Evolutionary conservation across 306 rosid genomes (phyloP).

Genomic region (Castanopsis chinensis): DNA sequence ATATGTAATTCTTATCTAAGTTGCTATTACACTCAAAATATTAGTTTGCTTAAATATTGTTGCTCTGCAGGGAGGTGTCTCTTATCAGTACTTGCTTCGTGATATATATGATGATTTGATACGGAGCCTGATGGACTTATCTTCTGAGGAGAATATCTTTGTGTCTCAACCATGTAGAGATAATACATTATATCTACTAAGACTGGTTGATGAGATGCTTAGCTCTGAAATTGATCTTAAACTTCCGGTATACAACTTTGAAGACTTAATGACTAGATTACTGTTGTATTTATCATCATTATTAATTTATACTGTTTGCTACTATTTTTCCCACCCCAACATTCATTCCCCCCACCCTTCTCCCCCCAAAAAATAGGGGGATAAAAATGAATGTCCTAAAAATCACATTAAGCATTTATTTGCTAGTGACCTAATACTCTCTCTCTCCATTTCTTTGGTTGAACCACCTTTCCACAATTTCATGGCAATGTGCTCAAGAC

Average conservation of each 20-base stretch:
- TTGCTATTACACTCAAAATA: constrained; percentile 6
- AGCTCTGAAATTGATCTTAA: constrained; percentile 71
- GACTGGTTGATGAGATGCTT: constrained; percentile 86
- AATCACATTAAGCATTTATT: background rate
- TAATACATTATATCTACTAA: constrained; percentile 79
- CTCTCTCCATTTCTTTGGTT: background rate
- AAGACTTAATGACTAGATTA: constrained; percentile 7
- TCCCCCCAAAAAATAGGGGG: background rate
- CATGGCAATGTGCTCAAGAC: background rate
- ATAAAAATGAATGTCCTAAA: background rate
- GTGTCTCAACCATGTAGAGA: constrained; percentile 91
- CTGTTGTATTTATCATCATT: background rate
- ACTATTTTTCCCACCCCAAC: background rate
- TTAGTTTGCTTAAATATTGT: constrained; percentile 21
- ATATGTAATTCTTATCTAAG: constrained; percentile 10
- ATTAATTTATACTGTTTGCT: background rate
- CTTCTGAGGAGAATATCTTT: constrained; percentile 74
- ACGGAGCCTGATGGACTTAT: constrained; percentile 63
- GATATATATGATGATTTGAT: constrained; percentile 79
- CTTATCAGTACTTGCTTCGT: constrained; percentile 61
- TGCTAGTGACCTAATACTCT: background rate
- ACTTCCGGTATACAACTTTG: constrained; percentile 69
- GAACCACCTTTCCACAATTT: background rate
- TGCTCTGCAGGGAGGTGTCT: constrained; percentile 54
- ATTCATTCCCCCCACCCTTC: background rate